Conservation (phyloP, 1,284 basidiomycete genomes). For the Violaceomyces palustris region DNA sequence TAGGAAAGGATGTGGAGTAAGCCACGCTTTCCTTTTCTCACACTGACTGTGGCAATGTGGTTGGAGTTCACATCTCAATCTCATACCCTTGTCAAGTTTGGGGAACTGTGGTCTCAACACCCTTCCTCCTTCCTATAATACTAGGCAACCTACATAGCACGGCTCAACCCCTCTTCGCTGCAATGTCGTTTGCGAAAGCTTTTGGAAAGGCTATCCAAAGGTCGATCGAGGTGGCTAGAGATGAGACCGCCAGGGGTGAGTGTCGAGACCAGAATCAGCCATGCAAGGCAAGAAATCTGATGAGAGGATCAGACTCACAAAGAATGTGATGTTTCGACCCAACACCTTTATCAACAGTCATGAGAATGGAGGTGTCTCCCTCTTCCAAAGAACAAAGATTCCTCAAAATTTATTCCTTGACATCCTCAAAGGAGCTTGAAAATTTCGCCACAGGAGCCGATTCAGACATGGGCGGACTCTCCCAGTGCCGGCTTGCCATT, state of each 20-base stretch:
- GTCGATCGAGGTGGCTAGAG: constrained; percentile 34
- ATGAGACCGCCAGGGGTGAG: constrained; percentile 39
- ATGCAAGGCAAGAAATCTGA: not conserved
- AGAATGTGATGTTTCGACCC: not conserved
- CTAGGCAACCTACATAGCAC: no score
- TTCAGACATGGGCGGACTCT: constrained; percentile 77
- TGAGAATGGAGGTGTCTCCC: constrained; percentile 47
- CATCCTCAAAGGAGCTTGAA: constrained; percentile 18
- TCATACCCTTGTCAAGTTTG: no score
- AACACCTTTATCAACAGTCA: constrained; percentile 9
- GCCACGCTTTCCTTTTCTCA: no score
- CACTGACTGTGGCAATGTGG: no score
- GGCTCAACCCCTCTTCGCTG: no score
- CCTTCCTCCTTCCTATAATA: no score
- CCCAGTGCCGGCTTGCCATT: constrained; percentile 56
- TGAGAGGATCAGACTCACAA: not conserved
- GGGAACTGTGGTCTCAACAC: no score
- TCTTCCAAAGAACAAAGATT: constrained; percentile 24
- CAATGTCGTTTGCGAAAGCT: constrained; percentile 32
- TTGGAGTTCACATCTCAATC: no score
- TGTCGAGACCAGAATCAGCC: not conserved
- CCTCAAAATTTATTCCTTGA: constrained; percentile 34
- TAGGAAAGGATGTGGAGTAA: no score
- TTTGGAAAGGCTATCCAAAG: constrained; percentile 40
- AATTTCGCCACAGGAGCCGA: constrained; percentile 70